These are phyloP conservation scores for Rhizophagus clarus DNA, from an alignment of 192 early-diverging fungal genomes.

Conservation along the genomic window DNA sequence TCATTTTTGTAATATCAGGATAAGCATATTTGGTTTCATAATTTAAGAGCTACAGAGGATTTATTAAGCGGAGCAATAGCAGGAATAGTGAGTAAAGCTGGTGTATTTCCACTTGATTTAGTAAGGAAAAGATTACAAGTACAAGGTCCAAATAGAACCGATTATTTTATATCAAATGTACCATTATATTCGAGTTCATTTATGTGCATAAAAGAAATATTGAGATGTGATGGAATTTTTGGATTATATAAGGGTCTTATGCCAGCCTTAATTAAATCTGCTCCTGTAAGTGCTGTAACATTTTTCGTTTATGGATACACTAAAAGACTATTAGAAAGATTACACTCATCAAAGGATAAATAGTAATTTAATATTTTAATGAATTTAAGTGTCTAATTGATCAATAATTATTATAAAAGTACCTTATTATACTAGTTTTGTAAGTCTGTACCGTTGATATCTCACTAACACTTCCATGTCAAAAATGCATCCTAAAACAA, in stretches of 20 bases:
- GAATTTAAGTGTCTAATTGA: too few species aligned
- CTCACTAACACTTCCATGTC: too few species aligned
- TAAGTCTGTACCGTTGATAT: too few species aligned
- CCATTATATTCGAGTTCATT: conserved; percentile 64
- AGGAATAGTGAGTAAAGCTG: conserved; percentile 80
- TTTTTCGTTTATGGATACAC: conserved; percentile 82
- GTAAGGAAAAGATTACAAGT: conserved; percentile 76
- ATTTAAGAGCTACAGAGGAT: conserved; percentile 54
- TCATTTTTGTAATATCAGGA: conserved; percentile 32
- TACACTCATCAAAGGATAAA: not conserved
- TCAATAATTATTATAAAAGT: too few species aligned
- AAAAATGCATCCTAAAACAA: too few species aligned
- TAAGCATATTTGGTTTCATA: conserved; percentile 21
- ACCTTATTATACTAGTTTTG: too few species aligned
- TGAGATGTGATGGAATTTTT: conserved; percentile 71
- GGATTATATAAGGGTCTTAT: conserved; percentile 88
- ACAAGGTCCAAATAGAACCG: conserved; percentile 46
- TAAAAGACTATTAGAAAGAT: conserved; percentile 52
- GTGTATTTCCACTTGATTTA: conserved; percentile 90
- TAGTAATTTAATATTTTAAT: too few species aligned
- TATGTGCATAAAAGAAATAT: conserved; percentile 65
- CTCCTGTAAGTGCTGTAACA: conserved; percentile 80
- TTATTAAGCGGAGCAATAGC: conserved; percentile 79
- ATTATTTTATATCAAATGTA: conserved; percentile 63
- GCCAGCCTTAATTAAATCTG: conserved; percentile 86